These are phyloP conservation scores for Fusarium armeniacum DNA, from an alignment of 2,329 filamentous ascomycete species.

Conservation along the genomic window DNA sequence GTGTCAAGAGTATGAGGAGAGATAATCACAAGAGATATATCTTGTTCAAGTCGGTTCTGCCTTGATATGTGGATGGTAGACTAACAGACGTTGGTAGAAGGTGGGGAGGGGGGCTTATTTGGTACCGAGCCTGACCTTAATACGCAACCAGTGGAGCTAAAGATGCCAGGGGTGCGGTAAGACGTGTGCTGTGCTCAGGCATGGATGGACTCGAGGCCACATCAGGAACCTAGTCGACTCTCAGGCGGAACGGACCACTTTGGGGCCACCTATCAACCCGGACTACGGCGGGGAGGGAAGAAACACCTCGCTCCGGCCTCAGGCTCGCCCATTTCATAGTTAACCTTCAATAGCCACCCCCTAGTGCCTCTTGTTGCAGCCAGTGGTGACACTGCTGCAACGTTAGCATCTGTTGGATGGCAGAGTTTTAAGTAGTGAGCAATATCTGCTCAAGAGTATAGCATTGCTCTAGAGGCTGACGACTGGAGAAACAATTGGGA, in stretches of 20 bases:
- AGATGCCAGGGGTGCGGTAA: slow-evolving; percentile 41
- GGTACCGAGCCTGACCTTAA: slow-evolving; percentile 47
- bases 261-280: slow-evolving; percentile 50
- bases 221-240: slow-evolving; percentile 41
- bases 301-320: slow-evolving; percentile 46
- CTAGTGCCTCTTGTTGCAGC: slow-evolving; percentile 38
- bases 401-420: slow-evolving; percentile 40
- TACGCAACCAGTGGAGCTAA: slow-evolving; percentile 49
- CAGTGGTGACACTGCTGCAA: slow-evolving; percentile 38
- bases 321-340: slow-evolving; percentile 28
- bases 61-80: slow-evolving; percentile 45
- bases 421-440: slow-evolving; percentile 16
- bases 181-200: slow-evolving; percentile 27
- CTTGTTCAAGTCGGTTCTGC: slow-evolving; percentile 44
- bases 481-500: slow-evolving; percentile 37
- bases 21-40: slow-evolving; percentile 45
- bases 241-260: slow-evolving; percentile 44
- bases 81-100: slow-evolving; percentile 41
- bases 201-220: slow-evolving; percentile 43
- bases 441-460: slow-evolving; percentile 26
- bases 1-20: slow-evolving; percentile 21
- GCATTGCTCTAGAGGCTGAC: slow-evolving; percentile 31
- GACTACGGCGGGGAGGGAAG: slow-evolving; percentile 48
- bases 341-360: slow-evolving; percentile 44
- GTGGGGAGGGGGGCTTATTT: slow-evolving; percentile 50